These are phyloP conservation scores for Wickerhamomyces bisporus DNA, from an alignment of 805 yeast species.

Conservation along the genomic window DNA sequence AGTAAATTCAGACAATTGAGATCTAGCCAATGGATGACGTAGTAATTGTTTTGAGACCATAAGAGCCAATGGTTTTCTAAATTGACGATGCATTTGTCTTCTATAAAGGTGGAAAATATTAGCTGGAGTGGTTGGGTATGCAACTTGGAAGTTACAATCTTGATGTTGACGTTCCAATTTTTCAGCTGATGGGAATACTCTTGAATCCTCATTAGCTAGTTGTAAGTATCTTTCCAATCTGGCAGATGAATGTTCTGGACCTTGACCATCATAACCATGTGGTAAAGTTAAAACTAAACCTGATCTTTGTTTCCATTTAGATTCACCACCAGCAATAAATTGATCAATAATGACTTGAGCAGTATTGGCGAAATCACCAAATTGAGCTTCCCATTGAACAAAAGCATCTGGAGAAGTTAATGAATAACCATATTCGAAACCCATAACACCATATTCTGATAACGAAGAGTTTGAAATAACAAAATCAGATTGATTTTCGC, in stretches of 20 bases:
- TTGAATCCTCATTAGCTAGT: slow-evolving; percentile 92
- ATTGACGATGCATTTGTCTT: slow-evolving; percentile 99
- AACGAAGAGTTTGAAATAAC: slow-evolving; percentile 90
- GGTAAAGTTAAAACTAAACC: slow-evolving; percentile 94
- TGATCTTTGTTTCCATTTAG: slow-evolving; percentile 98
- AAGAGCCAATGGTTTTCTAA: slow-evolving; percentile 83
- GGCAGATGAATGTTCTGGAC: slow-evolving; percentile 99
- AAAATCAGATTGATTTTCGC: slow-evolving; percentile 79
- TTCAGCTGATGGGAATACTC: slow-evolving; percentile 85
- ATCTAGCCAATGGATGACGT: slow-evolving; percentile 97
- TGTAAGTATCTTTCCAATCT: slow-evolving; percentile 96
- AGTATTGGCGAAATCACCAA: slow-evolving; percentile 99
- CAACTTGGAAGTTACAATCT: slow-evolving; percentile 97
- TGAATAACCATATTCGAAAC: slow-evolving; percentile 98
- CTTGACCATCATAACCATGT: slow-evolving; percentile 99
- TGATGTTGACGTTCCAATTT: slow-evolving; percentile 96
- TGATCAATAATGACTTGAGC: slow-evolving; percentile 98
- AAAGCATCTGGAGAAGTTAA: slow-evolving; percentile 95
- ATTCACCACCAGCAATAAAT: slow-evolving; percentile 93
- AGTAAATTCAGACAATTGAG: slow-evolving; percentile 75
- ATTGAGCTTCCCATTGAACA: slow-evolving; percentile 99
- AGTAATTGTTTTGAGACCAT: slow-evolving; percentile 91
- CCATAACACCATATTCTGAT: slow-evolving; percentile 99
- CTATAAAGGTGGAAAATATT: slow-evolving; percentile 93
- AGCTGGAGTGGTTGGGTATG: slow-evolving; percentile 97